These are phyloP conservation scores for Tetracentron sinense DNA, from an alignment of 164 flowering plant genomes.

Conservation along the genomic window DNA sequence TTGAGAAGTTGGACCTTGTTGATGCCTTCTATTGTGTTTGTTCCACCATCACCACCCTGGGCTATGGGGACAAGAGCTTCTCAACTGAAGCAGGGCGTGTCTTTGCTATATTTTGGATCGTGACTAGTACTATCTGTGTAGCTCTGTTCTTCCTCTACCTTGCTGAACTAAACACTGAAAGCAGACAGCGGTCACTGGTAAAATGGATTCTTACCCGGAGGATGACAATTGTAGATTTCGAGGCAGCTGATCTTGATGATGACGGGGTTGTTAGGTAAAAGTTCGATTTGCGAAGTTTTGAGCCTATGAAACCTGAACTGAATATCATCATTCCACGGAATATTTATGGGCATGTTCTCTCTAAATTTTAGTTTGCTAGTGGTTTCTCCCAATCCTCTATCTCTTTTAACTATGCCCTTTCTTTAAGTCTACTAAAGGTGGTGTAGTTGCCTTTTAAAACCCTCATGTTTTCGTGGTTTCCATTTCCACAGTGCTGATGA, in stretches of 20 bases:
- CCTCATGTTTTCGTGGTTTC: neutral
- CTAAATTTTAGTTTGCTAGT: too few relatives aligned
- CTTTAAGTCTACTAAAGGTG: too few relatives aligned
- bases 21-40: slow-evolving; percentile 88
- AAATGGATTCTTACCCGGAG: slow-evolving; percentile 60
- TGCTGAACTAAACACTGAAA: slow-evolving; percentile 57
- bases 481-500: slow-evolving; percentile 59
- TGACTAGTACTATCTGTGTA: slow-evolving; percentile 63
- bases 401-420: neutral
- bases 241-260: slow-evolving; percentile 79
- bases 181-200: slow-evolving; percentile 39
- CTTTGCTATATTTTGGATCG: slow-evolving; percentile 80
- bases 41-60: slow-evolving; percentile 76
- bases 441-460: too few relatives aligned
- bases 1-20: slow-evolving; percentile 44
- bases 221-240: slow-evolving; percentile 55
- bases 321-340: too few relatives aligned
- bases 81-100: slow-evolving; percentile 61
- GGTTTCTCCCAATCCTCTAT: too few relatives aligned
- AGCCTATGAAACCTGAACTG: too few relatives aligned
- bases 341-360: neutral
- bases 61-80: slow-evolving; percentile 86
- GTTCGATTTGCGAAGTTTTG: slow-evolving; percentile 3
- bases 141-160: slow-evolving; percentile 72
- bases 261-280: slow-evolving; percentile 59